phyloP scores from a whole-genome alignment of 2,329 filamentous ascomycete genomes.

The Aspergillus pseudoterreus region DNA sequence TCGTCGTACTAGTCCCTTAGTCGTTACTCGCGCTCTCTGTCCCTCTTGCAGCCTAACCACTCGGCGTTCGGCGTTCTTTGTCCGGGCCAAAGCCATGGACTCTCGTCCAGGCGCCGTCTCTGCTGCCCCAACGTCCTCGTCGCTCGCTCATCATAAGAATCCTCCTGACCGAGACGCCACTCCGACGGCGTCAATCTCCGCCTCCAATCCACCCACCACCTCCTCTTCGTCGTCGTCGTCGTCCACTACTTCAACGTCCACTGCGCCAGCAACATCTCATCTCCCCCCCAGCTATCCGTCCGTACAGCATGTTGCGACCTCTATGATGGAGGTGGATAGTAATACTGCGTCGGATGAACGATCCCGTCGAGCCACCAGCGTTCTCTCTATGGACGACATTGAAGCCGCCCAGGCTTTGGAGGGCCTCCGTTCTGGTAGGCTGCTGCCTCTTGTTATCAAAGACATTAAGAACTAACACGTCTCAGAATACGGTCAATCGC shows the following conservation, averaged over 20 bases:
- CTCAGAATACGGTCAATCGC: conserved; percentile 64
- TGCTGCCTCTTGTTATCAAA: neutral
- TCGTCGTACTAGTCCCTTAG: conserved; percentile 1
- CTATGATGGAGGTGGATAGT: conserved; percentile 40
- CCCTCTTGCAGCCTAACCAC: neutral
- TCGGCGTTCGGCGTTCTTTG: neutral
- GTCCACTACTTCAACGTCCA: conserved; percentile 11
- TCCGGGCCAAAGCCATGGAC: conserved; percentile 17
- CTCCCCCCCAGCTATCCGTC: conserved; percentile 12
- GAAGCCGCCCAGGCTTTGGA: conserved; percentile 71
- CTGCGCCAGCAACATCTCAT: conserved; percentile 7
- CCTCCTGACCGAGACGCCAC: conserved; percentile 9
- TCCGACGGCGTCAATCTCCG: neutral
- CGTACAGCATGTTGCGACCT: conserved; percentile 24
- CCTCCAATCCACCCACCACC: neutral
- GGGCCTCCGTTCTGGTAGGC: conserved; percentile 67
- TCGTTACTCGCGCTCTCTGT: neutral
- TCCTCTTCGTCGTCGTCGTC: neutral
- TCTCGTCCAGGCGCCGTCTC: conserved; percentile 12
- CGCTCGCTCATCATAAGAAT: conserved; percentile 1
- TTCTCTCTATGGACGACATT: conserved; percentile 48
- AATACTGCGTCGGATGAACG: conserved; percentile 34
- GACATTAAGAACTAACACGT: neutral
- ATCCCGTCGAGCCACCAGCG: conserved; percentile 42
- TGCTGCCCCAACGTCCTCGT: conserved; percentile 6